Evolutionary conservation across 345 rosid species (phyloP).

Genomic region (Dipteronia sinensis): DNA sequence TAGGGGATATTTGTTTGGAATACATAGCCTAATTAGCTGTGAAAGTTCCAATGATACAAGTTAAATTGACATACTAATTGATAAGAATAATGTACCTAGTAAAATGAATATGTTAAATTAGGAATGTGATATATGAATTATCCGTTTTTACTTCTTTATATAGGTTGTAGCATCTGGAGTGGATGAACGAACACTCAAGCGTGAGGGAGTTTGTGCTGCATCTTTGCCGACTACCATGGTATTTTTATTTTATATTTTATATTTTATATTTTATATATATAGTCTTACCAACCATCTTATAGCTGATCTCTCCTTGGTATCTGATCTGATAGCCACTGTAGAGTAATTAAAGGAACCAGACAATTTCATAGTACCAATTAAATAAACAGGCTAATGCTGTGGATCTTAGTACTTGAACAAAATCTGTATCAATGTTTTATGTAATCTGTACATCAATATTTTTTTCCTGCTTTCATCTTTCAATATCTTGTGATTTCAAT

Average conservation of each 20-base stretch:
- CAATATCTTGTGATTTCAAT: conserved; percentile 16
- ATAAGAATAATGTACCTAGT: neutral
- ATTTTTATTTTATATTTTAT: neutral
- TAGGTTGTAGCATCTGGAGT: conserved; percentile 98
- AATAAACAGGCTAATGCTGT: neutral
- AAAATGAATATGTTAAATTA: neutral
- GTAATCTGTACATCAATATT: conserved; percentile 4
- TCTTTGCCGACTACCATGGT: conserved; percentile 96
- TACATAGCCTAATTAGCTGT: conserved; percentile 4
- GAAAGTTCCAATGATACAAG: conserved; percentile 1
- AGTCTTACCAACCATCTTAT: neutral
- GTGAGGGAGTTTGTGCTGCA: conserved; percentile 98
- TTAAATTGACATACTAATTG: neutral
- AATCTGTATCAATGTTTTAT: neutral
- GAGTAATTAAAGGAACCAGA: conserved; percentile 5
- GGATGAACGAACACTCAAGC: conserved; percentile 91
- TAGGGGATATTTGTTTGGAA: conserved; percentile 10
- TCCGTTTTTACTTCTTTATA: conserved; percentile 13
- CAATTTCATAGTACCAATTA: neutral
- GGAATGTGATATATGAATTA: conserved; percentile 5
- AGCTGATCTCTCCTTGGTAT: neutral
- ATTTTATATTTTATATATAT: neutral
- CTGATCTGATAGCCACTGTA: neutral
- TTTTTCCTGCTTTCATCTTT: neutral
- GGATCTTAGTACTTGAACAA: neutral